Evolutionary conservation across 1,284 basidiomycete genomes (phyloP).

Genomic region (Puccinia horiana): DNA sequence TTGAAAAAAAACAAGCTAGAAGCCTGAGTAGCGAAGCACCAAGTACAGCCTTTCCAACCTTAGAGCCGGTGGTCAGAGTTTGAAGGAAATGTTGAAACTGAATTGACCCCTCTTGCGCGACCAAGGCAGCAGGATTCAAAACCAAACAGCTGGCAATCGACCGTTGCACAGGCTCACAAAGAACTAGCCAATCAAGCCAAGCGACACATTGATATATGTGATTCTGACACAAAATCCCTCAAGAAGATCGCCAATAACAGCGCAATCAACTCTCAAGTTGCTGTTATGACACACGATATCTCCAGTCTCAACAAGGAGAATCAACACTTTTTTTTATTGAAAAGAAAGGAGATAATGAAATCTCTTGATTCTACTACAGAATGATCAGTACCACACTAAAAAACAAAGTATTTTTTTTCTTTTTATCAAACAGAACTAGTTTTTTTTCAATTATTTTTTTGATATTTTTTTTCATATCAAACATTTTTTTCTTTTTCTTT

Average conservation of each 20-base stretch:
- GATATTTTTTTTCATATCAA: neutral
- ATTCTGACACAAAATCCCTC: neutral
- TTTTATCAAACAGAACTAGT: too few relatives aligned
- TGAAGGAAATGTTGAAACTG: neutral
- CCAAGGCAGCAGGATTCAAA: neutral
- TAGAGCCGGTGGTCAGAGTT: neutral
- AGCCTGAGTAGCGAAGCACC: neutral
- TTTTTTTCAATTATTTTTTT: too few relatives aligned
- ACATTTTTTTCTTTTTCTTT: too few relatives aligned
- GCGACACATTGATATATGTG: neutral
- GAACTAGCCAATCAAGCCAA: neutral
- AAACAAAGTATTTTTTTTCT: neutral
- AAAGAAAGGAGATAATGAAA: neutral
- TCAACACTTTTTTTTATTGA: neutral
- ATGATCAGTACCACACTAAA: too few relatives aligned
- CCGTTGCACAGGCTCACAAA: neutral
- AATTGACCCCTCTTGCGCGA: neutral
- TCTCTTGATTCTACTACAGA: too few relatives aligned
- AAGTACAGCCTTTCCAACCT: neutral
- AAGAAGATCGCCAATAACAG: neutral
- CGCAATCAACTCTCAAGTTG: neutral
- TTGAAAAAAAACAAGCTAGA: neutral
- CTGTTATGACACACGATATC: too few relatives aligned
- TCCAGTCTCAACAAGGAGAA: neutral
- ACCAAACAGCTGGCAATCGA: neutral